A percentile compares a stretch with the other conserved stretches of the same genome.
These are phyloP conservation scores for Strombidium stylifer DNA, from an alignment of 73 alveolate species.

Conservation along the genomic window DNA sequence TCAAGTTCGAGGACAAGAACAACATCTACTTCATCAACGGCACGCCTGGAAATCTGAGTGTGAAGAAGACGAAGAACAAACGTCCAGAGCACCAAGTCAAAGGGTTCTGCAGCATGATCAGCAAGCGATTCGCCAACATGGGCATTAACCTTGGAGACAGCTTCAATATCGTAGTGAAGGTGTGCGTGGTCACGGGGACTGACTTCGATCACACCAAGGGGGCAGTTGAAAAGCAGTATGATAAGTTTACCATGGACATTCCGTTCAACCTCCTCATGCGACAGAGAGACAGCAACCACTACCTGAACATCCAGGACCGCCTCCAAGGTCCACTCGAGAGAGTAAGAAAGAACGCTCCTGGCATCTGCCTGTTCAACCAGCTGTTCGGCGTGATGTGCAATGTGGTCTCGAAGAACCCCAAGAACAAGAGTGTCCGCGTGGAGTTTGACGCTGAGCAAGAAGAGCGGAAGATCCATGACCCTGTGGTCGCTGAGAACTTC, in stretches of 20 bases:
- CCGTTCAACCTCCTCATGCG: conserved; percentile 27
- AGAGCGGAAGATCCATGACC: conserved; percentile 25
- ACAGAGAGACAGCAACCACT: conserved; percentile 5
- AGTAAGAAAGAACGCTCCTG: neutral
- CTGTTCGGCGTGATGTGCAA: conserved; percentile 21
- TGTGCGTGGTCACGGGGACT: neutral
- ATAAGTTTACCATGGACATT: neutral
- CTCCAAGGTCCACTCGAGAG: neutral
- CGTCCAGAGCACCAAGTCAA: neutral
- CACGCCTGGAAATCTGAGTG: neutral
- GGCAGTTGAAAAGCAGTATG: neutral
- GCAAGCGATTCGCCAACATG: neutral
- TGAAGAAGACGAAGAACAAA: neutral
- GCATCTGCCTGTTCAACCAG: neutral
- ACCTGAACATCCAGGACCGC: conserved; percentile 6
- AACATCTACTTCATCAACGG: too few species aligned
- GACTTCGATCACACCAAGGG: neutral
- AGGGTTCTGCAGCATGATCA: neutral
- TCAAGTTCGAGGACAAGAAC: neutral
- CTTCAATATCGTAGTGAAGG: neutral
- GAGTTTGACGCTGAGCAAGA: conserved; percentile 25
- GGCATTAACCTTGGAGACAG: conserved; percentile 18
- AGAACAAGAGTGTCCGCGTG: conserved; percentile 12
- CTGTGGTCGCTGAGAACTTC: conserved; percentile 2
- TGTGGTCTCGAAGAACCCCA: neutral